Evolutionary conservation across 1,139 yeast genomes (phyloP).

Genomic region (Saccharomyces hybrid): DNA sequence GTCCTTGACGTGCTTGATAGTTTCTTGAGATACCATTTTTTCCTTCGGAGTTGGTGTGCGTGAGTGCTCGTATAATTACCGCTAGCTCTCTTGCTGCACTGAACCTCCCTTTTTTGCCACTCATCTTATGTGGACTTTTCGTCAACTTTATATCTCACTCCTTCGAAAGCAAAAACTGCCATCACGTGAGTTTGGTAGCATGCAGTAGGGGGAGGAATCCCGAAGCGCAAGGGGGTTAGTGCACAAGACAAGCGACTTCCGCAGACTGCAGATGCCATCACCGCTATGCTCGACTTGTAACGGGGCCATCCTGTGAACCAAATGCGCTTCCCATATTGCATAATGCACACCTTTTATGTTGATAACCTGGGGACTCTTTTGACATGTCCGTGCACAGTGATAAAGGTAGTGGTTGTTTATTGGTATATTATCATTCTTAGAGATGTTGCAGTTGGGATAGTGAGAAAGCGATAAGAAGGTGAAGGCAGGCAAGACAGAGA

Average conservation of each 20-base stretch:
- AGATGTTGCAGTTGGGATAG: neutral
- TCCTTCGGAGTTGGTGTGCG: neutral
- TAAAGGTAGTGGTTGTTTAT: neutral
- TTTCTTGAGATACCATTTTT: conserved; percentile 39
- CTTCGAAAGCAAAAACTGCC: neutral
- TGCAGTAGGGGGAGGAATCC: neutral
- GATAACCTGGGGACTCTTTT: neutral
- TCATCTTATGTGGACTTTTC: neutral
- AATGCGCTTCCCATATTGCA: neutral
- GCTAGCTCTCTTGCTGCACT: neutral
- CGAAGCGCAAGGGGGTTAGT: neutral
- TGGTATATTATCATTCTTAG: neutral
- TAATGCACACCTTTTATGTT: neutral
- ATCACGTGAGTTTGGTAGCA: neutral
- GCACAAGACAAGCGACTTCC: too few species aligned
- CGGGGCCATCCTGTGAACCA: neutral
- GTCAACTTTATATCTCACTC: neutral
- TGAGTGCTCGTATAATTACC: neutral
- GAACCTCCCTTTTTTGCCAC: neutral
- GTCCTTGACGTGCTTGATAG: conserved; percentile 50
- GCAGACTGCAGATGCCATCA: neutral
- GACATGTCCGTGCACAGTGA: neutral
- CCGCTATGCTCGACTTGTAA: neutral
- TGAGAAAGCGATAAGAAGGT: neutral
- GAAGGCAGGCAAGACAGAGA: neutral